Evolutionary conservation across 306 rosid species (phyloP).

Genomic region (Quercus engelmannii): DNA sequence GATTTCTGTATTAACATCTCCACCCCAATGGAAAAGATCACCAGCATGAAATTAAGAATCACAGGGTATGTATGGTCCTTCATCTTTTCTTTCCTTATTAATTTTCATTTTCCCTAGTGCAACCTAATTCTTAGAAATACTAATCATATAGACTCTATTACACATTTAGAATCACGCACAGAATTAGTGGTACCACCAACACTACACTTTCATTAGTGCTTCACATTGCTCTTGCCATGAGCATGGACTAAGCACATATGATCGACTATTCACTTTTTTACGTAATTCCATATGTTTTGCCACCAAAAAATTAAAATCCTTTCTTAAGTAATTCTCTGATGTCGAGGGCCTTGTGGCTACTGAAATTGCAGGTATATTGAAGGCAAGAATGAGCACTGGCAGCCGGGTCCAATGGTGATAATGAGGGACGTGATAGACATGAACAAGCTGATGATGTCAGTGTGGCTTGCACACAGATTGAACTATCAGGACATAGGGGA

Average conservation of each 20-base stretch:
- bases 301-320: too few relatives aligned
- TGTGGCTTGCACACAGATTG: conserved; percentile 36
- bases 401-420: conserved; percentile 25
- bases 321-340: background rate
- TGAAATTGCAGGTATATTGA: conserved; percentile 27
- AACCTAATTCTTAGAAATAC: background rate
- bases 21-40: conserved; percentile 34
- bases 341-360: background rate
- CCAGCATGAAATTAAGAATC: conserved; percentile 25
- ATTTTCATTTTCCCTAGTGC: background rate
- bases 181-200: too few relatives aligned
- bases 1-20: conserved; percentile 37
- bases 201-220: too few relatives aligned
- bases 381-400: conserved; percentile 30
- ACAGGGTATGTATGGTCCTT: conserved; percentile 2
- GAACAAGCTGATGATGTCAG: conserved; percentile 32
- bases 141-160: too few relatives aligned
- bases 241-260: too few relatives aligned
- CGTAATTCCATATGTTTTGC: too few relatives aligned
- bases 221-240: too few relatives aligned
- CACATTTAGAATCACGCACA: too few relatives aligned
- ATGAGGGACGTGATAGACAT: conserved; percentile 30
- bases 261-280: too few relatives aligned
- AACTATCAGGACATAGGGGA: conserved; percentile 30
- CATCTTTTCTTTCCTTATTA: background rate